These are phyloP conservation scores for Pterocarpus macrocarpus DNA, from an alignment of 306 rosid species.

Conservation along the genomic window DNA sequence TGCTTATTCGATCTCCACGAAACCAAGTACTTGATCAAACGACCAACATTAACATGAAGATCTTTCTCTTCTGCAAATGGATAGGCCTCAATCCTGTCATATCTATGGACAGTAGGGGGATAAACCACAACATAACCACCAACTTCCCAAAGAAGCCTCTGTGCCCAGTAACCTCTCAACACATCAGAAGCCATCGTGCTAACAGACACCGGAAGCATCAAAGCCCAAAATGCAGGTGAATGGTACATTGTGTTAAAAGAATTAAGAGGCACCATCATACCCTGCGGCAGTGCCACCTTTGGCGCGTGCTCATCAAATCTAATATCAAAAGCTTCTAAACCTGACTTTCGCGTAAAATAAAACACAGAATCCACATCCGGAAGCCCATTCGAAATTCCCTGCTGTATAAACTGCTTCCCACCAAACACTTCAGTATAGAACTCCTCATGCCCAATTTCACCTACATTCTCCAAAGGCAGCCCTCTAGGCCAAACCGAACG, in stretches of 20 bases:
- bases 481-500: constrained; percentile 99
- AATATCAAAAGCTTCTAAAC: constrained; percentile 83
- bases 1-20: constrained; percentile 88
- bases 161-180: constrained; percentile 98
- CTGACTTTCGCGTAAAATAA: constrained; percentile 87
- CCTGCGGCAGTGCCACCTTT: constrained; percentile 94
- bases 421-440: constrained; percentile 88
- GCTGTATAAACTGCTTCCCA: constrained; percentile 96
- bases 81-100: constrained; percentile 81
- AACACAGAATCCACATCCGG: constrained; percentile 98
- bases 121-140: constrained; percentile 91
- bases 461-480: constrained; percentile 90
- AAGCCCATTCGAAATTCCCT: constrained; percentile 90
- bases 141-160: constrained; percentile 96
- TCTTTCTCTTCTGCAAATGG: constrained; percentile 97
- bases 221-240: constrained; percentile 91
- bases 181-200: constrained; percentile 97
- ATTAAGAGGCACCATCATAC: constrained; percentile 89
- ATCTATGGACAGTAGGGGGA: constrained; percentile 91
- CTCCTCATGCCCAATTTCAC: constrained; percentile 88
- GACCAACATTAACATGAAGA: constrained; percentile 95
- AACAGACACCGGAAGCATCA: constrained; percentile 98
- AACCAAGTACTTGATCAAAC: constrained; percentile 74
- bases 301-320: constrained; percentile 85
- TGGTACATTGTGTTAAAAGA: constrained; percentile 92